Evolutionary conservation across 2,329 filamentous ascomycete genomes (phyloP), one percentile per base, ranked within the genome.

Genomic region (Didymella keratinophila): DNA sequence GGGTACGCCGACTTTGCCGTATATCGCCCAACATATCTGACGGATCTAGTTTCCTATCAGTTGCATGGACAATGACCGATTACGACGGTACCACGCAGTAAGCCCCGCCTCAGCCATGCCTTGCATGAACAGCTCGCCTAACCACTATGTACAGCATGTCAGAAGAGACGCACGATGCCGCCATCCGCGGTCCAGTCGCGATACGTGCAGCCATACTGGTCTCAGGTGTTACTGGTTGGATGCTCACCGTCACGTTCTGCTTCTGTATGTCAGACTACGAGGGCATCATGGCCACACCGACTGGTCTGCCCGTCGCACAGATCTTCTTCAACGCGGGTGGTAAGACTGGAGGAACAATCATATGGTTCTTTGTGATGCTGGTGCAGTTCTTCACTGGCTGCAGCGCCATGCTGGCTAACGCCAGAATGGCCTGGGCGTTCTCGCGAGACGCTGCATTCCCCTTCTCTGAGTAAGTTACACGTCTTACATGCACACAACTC

Each of bases 41-140:
- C 63, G 48, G 32, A 34, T 36, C 30, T 62, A 80, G 79, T 25
- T 85, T 85, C 63, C 72, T 85, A 6, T 84, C 82, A 16, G 83
- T 85, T 14, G 82, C 83, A 21, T 85, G 83, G 83, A 87, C 85
- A n/a, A 88, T 89, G 86, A 89, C 86, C 6, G 86, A 88, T 69
- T 89, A 88, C 69, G 86, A 89, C 65, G 86, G 84, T 44, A 89
- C 87, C 11, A 88, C 86, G 6, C 87, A 89, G 82, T 84, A 75
- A 71, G 80, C 75, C 47, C 43, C 41, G 23, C 37, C 43, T 37
- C 54, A 60, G 45, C 12, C 34, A 42, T 25, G 56, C 21, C 52
- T 57, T 65, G 58, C 62, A 66, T 57, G 56, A n/a, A 63, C 44
- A 67, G 51, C 59, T 63, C 63, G 62, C 58, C 68, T 74, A 70